phyloP scores from a whole-genome alignment of 2,329 filamentous ascomycete species.

The Elsinoe fawcettii region DNA sequence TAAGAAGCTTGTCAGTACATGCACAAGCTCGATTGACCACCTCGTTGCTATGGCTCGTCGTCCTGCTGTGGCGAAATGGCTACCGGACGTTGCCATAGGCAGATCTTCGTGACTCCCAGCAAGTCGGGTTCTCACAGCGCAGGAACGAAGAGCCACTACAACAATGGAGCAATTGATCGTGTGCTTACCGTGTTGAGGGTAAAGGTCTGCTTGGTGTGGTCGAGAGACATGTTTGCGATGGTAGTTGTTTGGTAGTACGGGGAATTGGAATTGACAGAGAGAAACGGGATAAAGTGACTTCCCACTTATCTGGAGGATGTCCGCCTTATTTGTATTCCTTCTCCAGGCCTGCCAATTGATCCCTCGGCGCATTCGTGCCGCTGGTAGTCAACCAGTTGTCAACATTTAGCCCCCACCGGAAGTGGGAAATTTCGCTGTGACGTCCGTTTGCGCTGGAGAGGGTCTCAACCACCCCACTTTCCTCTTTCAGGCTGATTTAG shows the following conservation, averaged over 20 bases:
- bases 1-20: conserved; percentile 46
- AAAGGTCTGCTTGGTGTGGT: conserved; percentile 38
- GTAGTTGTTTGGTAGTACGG: not conserved
- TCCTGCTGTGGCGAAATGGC: too few relatives aligned
- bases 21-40: not conserved
- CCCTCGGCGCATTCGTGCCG: not conserved
- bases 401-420: not conserved
- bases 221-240: conserved; percentile 22
- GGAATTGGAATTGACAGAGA: conserved; percentile 18
- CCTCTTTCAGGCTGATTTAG: conserved; percentile 3
- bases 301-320: not conserved
- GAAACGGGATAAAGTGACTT: not conserved
- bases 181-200: conserved; percentile 47
- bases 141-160: not conserved
- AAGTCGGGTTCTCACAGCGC: too few relatives aligned
- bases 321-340: not conserved
- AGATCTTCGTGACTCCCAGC: too few relatives aligned
- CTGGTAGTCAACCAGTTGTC: conserved; percentile 1
- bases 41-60: not conserved
- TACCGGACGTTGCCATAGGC: too few relatives aligned
- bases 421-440: not conserved
- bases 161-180: not conserved
- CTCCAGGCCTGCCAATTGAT: not conserved
- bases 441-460: not conserved
- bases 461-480: not conserved